Evolutionary conservation across 805 yeast species (phyloP), one percentile per base, ranked within the genome.

Genomic region (Torulaspora quercuum): DNA sequence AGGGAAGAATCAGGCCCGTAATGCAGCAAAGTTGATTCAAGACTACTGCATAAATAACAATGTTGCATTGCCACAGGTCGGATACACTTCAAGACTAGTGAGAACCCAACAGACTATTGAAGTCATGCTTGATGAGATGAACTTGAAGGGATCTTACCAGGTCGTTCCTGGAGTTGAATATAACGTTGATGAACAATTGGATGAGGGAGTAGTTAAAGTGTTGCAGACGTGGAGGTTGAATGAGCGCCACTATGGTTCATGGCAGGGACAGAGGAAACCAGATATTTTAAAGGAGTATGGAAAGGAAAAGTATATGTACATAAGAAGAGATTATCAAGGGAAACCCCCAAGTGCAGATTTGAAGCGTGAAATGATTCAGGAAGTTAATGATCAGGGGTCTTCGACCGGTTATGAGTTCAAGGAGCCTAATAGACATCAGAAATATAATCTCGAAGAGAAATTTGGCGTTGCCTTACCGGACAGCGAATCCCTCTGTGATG

Each of bases 161-260:
- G 47, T 56, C 7, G 49, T 58, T 18, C 40, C 56, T 17, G 56
- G 57, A 2, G 20, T 29, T 5, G 31, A 43, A 3, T 36, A 32
- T 7, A 38, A 46, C 8, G 35, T 38, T 5, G 35, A 36, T 5
- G 35, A 32, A 4, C 39, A 43, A n/a, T 32, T 48, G 24, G 72
- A 73, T 42, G 67, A 70, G 44, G 65, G 66, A 51, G 75, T 67
- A 56, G 65, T 73, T 16, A 73, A 72, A 28, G 75, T 78, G 40
- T 64, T 72, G 52, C 78, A 84, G 63, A 70, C 81, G 4, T 83
- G 90, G 90, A 73, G 90, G 63, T 63, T 83, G 53, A 83, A 83
- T 62, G 94, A 83, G 61, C 75, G 94, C 62, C 94, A 83, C 64
- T 83, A 83, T 65, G 94, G 94, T 43, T 75, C 77, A 28, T 72